phyloP scores from a whole-genome alignment of 345 rosid genomes.

The Trapa incisa region DNA sequence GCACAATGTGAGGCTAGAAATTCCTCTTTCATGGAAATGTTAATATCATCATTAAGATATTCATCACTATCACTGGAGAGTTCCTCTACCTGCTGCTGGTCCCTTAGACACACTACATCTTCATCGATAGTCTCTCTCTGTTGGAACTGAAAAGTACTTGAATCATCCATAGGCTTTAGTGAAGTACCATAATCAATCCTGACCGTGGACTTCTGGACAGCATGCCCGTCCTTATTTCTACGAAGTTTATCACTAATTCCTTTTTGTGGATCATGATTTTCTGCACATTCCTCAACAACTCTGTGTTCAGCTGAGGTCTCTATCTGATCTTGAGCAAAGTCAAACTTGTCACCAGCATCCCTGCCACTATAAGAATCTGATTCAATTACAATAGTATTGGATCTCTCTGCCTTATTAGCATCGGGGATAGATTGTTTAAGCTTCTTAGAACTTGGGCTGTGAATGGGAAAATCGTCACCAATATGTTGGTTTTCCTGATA shows the following conservation, averaged over 20 bases:
- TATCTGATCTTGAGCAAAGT: slow-evolving; percentile 9
- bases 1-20: slow-evolving; percentile 25
- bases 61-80: slow-evolving; percentile 15
- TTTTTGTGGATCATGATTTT: slow-evolving; percentile 7
- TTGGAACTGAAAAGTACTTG: slow-evolving; percentile 7
- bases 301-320: slow-evolving; percentile 11
- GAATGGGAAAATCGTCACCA: slow-evolving; percentile 6
- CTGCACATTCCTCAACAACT: slow-evolving; percentile 11
- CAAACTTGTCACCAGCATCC: slow-evolving; percentile 6
- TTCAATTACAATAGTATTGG: slow-evolving; percentile 6
- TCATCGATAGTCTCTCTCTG: slow-evolving; percentile 2
- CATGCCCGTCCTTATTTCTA: background rate
- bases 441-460: slow-evolving; percentile 19
- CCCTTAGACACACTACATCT: slow-evolving; percentile 7
- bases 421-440: slow-evolving; percentile 14
- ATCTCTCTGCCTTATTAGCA: background rate
- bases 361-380: slow-evolving; percentile 1
- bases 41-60: slow-evolving; percentile 14
- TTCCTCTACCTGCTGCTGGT: slow-evolving; percentile 17
- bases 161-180: background rate
- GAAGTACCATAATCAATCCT: slow-evolving; percentile 4
- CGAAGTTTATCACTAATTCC: slow-evolving; percentile 9
- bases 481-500: slow-evolving; percentile 7
- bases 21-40: slow-evolving; percentile 23
- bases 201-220: slow-evolving; percentile 6